Evolutionary conservation across 2,329 filamentous ascomycete species (phyloP), one percentile per base, ranked within the genome.

Genomic region (Alternaria angustiovoidea): DNA sequence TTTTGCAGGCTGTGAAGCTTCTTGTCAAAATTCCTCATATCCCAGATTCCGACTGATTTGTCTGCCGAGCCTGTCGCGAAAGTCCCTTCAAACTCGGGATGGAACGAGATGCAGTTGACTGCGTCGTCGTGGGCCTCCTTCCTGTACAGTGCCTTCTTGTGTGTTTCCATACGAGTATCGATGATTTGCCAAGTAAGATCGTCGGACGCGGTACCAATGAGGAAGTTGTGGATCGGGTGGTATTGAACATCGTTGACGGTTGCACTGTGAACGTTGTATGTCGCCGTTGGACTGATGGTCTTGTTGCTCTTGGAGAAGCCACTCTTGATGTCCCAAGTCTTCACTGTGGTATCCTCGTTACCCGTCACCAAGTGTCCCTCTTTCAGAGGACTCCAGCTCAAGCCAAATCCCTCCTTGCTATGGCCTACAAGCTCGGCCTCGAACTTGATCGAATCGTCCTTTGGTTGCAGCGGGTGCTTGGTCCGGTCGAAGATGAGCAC

Each of bases 181-280:
- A 98, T 86, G 61, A 99, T 91, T 79, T 97, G 92, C 62, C 98
- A 88, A 7, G 93, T 97, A 68, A 95, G 86, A 76, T 99, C 95
- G 76, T 99, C 95, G 4, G 95, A 98, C 4, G 97, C 95, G 16
- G 92, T 94, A 64, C 94, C 96, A 63, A 99, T 91, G 61, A 76
- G 71, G 65, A 96, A 89, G 69, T 89, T 89, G 65, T 94, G 92
- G 43, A 93, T 87, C 8, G 94, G 94, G 71, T 98, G 94, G 75
- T 96, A 93, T 80, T 98, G 93, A 32, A 99, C 94, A 74, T 99
- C 95, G 78, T 99, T 99, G 75, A 99, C 95, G 54, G 95, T 91
- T 26, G 94, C 89, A 20, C 86, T 89, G 78, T 99, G 96, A 67
- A 97, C 92, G 1, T 89, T 94, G 80, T 95, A 98, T 39, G 87